Evolutionary conservation across 139 green algal genomes (phyloP).

Genomic region (Limnomonas spitsbergensis): DNA sequence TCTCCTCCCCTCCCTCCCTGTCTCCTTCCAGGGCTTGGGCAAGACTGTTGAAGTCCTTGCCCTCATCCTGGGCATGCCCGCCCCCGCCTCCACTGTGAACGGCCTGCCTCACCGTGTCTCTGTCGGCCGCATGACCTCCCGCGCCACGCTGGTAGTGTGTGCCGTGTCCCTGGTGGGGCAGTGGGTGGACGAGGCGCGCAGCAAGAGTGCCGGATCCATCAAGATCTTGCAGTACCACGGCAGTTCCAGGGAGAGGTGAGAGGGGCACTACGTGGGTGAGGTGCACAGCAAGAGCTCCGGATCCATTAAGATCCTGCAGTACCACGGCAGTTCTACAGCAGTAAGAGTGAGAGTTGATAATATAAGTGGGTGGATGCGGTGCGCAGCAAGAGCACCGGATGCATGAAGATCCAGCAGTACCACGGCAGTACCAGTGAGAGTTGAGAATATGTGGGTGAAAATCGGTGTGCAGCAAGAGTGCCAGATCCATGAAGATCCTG

Average conservation of each 20-base stretch:
- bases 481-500: too few species aligned
- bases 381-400: neutral
- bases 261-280: neutral
- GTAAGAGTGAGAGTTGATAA: too few species aligned
- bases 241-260: constrained; percentile 2
- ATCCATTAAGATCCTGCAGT: constrained; percentile 13
- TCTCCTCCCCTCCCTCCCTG: too few species aligned
- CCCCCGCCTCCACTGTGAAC: neutral
- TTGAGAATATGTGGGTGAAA: too few species aligned
- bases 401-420: constrained; percentile 11
- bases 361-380: constrained; percentile 8
- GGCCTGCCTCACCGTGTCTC: neutral
- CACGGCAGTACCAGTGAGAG: neutral
- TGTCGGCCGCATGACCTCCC: neutral
- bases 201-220: neutral
- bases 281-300: neutral
- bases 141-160: constrained; percentile 8
- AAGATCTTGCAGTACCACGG: constrained; percentile 18
- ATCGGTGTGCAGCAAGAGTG: too few species aligned
- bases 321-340: constrained; percentile 11
- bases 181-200: constrained; percentile 5
- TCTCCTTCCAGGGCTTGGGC: constrained; percentile 52
- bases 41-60: constrained; percentile 69
- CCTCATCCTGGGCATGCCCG: constrained; percentile 58
- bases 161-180: constrained; percentile 9